Percentiles rank a stretch among this genome's conserved stretches.
Conservation (phyloP, 2,329 filamentous ascomycete species). For the Cladorrhinum sp. region DNA sequence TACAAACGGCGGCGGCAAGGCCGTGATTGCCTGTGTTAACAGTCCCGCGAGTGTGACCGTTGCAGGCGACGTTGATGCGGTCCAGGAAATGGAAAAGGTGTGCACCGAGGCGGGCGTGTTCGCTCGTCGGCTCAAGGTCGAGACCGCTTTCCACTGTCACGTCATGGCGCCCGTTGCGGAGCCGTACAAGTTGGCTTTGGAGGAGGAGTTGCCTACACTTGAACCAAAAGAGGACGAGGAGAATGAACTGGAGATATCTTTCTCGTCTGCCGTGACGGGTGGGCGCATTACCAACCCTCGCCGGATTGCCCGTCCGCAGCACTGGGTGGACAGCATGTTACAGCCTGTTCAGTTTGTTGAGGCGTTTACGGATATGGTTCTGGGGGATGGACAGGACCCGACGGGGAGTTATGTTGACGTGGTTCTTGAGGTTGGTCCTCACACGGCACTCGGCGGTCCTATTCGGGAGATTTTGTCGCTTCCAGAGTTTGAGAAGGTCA, state of each 20-base stretch:
- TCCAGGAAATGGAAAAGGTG: too few species aligned
- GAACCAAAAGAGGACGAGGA: background rate
- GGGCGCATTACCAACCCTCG: background rate
- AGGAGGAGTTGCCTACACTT: slow-evolving; percentile 17
- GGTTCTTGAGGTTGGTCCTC: slow-evolving; percentile 34
- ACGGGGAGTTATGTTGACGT: slow-evolving; percentile 24
- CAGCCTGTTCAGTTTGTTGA: slow-evolving; percentile 33
- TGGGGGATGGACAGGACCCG: background rate
- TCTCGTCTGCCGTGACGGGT: slow-evolving; percentile 28
- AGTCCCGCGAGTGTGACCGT: too few species aligned
- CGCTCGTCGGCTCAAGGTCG: too few species aligned
- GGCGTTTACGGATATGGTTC: slow-evolving; percentile 4
- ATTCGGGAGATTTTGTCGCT: slow-evolving; percentile 29
- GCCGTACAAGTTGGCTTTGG: too few species aligned
- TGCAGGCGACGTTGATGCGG: too few species aligned
- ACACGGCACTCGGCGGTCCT: slow-evolving; percentile 30
- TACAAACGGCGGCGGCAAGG: too few species aligned
- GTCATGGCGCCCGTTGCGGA: too few species aligned
- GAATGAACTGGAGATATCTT: background rate
- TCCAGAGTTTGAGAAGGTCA: slow-evolving; percentile 21
- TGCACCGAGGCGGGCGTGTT: too few species aligned
- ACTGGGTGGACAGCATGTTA: slow-evolving; percentile 37
- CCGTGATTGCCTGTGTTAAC: too few species aligned
- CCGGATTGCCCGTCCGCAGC: slow-evolving; percentile 17
- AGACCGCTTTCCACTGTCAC: too few species aligned